Percentiles rank a stretch among this genome's conserved stretches.
These are phyloP conservation scores for Herpetomonas samuelpessoai DNA, from an alignment of 208 protist species.

Conservation along the genomic window DNA sequence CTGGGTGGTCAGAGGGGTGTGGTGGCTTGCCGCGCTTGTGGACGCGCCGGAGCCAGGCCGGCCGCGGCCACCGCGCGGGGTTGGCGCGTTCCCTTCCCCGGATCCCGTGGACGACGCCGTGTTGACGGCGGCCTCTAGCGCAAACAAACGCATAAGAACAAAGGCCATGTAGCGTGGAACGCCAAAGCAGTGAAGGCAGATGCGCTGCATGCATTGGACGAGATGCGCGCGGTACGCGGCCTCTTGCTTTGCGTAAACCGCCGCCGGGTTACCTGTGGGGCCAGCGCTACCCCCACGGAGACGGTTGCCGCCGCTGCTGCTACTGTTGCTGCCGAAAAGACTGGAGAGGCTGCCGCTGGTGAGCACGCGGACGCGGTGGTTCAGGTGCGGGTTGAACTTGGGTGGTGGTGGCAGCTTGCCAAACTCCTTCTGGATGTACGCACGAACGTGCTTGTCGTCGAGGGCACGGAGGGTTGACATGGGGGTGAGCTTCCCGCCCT, in stretches of 20 bases:
- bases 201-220: slow-evolving; percentile 56
- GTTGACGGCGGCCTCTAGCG: slow-evolving; percentile 24
- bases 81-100: slow-evolving; percentile 5
- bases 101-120: not conserved
- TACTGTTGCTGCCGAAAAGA: slow-evolving; percentile 1
- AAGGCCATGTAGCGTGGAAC: slow-evolving; percentile 83
- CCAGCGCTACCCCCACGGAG: not conserved
- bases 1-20: slow-evolving; percentile 40
- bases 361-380: slow-evolving; percentile 17
- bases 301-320: not conserved
- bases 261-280: not conserved
- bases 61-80: slow-evolving; percentile 10
- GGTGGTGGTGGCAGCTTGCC: slow-evolving; percentile 41
- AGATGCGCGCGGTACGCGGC: slow-evolving; percentile 55
- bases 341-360: slow-evolving; percentile 24
- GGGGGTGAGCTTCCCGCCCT: slow-evolving; percentile 17
- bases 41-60: not conserved
- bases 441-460: slow-evolving; percentile 52
- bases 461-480: slow-evolving; percentile 56
- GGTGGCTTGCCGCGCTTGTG: not conserved
- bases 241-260: slow-evolving; percentile 51
- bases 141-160: slow-evolving; percentile 59
- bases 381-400: slow-evolving; percentile 35
- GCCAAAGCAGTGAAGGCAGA: slow-evolving; percentile 80
- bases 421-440: slow-evolving; percentile 76